A percentile compares a stretch with the other conserved stretches of the same genome.
Evolutionary conservation across 306 rosid genomes (phyloP).

Genomic region (Arachis hypogaea): DNA sequence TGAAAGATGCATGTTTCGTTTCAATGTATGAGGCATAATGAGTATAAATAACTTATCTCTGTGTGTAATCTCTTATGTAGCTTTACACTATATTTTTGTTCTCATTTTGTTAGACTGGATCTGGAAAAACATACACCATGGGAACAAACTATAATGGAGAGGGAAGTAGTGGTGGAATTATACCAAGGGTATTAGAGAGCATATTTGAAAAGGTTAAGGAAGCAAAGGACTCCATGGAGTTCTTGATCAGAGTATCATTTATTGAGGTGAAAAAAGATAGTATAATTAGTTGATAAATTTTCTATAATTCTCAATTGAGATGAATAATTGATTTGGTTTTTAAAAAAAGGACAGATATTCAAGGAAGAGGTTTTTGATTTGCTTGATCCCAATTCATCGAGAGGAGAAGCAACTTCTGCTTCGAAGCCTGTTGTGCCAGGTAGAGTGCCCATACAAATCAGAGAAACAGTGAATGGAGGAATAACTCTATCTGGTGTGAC

Average conservation of each 20-base stretch:
- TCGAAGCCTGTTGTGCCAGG: slow-evolving; percentile 52
- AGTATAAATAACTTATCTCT: no score
- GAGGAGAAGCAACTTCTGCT: slow-evolving; percentile 50
- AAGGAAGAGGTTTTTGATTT: slow-evolving; percentile 93
- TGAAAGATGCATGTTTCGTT: no score
- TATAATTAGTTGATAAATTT: not conserved
- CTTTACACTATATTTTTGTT: not conserved
- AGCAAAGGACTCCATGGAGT: slow-evolving; percentile 54
- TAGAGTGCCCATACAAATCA: slow-evolving; percentile 84
- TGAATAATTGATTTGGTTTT: slow-evolving; percentile 16
- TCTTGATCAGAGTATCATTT: slow-evolving; percentile 82
- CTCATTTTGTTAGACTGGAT: slow-evolving; percentile 72
- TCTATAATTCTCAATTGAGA: slow-evolving; percentile 18
- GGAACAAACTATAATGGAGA: slow-evolving; percentile 79
- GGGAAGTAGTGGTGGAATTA: slow-evolving; percentile 65
- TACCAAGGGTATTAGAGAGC: slow-evolving; percentile 74
- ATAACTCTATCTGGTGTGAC: slow-evolving; percentile 91
- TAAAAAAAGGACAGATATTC: slow-evolving; percentile 62
- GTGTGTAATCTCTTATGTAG: no score
- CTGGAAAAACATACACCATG: slow-evolving; percentile 80
- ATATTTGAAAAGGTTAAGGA: slow-evolving; percentile 60
- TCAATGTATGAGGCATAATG: no score
- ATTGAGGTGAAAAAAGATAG: slow-evolving; percentile 68
- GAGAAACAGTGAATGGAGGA: slow-evolving; percentile 85
- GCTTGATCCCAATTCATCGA: slow-evolving; percentile 68